These are phyloP conservation scores for Xylaria sp. DNA, from an alignment of 2,329 filamentous ascomycete species.

Conservation along the genomic window DNA sequence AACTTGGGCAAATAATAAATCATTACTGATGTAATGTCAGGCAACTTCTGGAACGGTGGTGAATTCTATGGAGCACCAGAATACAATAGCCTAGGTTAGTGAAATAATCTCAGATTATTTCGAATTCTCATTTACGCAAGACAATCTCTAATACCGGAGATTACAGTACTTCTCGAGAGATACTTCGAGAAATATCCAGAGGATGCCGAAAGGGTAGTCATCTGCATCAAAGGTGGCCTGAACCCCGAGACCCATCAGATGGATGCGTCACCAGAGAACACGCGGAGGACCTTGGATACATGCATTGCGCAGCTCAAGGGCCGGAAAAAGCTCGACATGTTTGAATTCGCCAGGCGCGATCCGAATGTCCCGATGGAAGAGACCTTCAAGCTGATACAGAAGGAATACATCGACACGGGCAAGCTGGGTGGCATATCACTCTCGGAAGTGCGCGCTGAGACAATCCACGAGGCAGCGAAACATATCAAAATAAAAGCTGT, in stretches of 20 bases:
- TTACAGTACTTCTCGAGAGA: constrained; percentile 57
- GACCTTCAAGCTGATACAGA: constrained; percentile 49
- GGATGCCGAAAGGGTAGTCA: constrained; percentile 64
- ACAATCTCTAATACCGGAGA: neutral
- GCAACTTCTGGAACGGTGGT: constrained; percentile 63
- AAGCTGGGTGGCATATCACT: constrained; percentile 54
- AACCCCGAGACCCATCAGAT: constrained; percentile 47
- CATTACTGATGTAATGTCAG: constrained; percentile 9
- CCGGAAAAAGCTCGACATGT: constrained; percentile 63
- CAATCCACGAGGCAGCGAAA: constrained; percentile 50
- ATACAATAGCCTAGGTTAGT: constrained; percentile 56
- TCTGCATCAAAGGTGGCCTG: constrained; percentile 65
- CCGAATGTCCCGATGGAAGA: constrained; percentile 51
- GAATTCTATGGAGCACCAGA: constrained; percentile 64
- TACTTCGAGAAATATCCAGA: constrained; percentile 68
- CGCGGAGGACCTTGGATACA: constrained; percentile 61
- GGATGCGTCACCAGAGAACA: constrained; percentile 60
- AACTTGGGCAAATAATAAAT: neutral
- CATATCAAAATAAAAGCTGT: constrained; percentile 49
- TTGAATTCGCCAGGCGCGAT: constrained; percentile 62
- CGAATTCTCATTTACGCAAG: neutral
- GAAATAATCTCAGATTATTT: neutral
- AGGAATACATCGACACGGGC: constrained; percentile 51
- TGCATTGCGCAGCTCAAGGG: constrained; percentile 55
- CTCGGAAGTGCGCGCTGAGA: constrained; percentile 52